phyloP scores from a whole-genome alignment of 331 rosid genomes.

The Quercus tomentella region DNA sequence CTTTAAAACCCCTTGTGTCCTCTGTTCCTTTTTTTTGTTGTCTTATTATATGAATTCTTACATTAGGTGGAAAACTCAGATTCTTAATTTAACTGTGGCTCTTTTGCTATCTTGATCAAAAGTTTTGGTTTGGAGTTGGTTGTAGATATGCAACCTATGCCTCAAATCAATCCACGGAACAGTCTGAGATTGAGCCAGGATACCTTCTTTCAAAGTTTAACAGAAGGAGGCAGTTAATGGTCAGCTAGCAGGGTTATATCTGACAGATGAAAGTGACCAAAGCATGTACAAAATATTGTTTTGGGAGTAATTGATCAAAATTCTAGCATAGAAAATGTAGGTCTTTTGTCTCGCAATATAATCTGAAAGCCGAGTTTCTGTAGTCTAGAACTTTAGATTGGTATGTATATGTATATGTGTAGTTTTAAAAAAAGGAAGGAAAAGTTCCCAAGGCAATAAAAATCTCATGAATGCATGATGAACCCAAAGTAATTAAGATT shows the following conservation, averaged over 20 bases:
- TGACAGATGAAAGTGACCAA: neutral
- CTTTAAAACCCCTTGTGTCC: conserved; percentile 49
- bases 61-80: conserved; percentile 30
- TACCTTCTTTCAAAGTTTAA: neutral
- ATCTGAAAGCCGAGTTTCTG: neutral
- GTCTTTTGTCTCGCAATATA: neutral
- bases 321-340: neutral
- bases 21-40: conserved; percentile 36
- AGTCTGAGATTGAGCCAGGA: neutral
- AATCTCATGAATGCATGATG: no score
- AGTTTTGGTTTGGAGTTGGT: neutral
- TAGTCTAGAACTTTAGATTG: neutral
- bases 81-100: conserved; percentile 22
- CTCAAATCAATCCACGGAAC: neutral
- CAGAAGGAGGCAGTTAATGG: neutral
- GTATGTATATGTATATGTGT: no score
- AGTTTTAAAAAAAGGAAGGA: no score
- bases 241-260: neutral
- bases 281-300: neutral
- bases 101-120: neutral
- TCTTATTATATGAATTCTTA: conserved; percentile 40
- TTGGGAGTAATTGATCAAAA: neutral
- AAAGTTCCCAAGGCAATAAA: no score
- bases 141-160: neutral
- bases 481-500: no score